These are phyloP conservation scores for Epichloe gansuensis DNA, from an alignment of 2,329 filamentous ascomycete species.

Conservation along the genomic window DNA sequence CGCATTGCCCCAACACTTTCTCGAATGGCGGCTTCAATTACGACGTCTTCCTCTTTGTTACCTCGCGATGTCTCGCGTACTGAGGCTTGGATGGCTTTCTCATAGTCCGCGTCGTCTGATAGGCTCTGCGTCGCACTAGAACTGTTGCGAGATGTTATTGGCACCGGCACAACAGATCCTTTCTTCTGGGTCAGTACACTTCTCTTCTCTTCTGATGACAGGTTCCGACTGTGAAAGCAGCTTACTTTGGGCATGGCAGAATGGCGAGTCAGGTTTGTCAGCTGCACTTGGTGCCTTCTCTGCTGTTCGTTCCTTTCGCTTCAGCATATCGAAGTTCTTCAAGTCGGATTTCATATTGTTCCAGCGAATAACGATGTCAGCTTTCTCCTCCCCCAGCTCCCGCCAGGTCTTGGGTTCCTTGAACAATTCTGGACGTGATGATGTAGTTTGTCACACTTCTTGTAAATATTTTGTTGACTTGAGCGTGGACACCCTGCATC, in stretches of 20 bases:
- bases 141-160: conserved; percentile 6
- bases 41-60: conserved; percentile 54
- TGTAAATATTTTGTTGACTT: conserved; percentile 59
- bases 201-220: conserved; percentile 39
- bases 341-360: conserved; percentile 46
- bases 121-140: conserved; percentile 6
- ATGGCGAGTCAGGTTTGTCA: conserved; percentile 10
- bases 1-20: conserved; percentile 52
- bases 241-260: conserved; percentile 26
- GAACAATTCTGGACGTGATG: conserved; percentile 60
- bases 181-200: conserved; percentile 33
- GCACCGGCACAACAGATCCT: conserved; percentile 8
- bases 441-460: conserved; percentile 69
- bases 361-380: conserved; percentile 55
- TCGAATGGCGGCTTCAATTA: conserved; percentile 61
- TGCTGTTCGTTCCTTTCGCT: conserved; percentile 32
- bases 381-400: conserved; percentile 45
- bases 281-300: conserved; percentile 16
- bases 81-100: conserved; percentile 58
- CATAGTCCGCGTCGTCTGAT: conserved; percentile 48
- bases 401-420: conserved; percentile 58
- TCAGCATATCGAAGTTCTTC: conserved; percentile 44
- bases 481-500: conserved; percentile 71
- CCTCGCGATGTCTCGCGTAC: conserved; percentile 60
- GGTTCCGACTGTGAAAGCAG: conserved; percentile 35